These are phyloP conservation scores for Cenchrus americanus DNA, from an alignment of 176 grass and related monocot species.

Conservation along the genomic window DNA sequence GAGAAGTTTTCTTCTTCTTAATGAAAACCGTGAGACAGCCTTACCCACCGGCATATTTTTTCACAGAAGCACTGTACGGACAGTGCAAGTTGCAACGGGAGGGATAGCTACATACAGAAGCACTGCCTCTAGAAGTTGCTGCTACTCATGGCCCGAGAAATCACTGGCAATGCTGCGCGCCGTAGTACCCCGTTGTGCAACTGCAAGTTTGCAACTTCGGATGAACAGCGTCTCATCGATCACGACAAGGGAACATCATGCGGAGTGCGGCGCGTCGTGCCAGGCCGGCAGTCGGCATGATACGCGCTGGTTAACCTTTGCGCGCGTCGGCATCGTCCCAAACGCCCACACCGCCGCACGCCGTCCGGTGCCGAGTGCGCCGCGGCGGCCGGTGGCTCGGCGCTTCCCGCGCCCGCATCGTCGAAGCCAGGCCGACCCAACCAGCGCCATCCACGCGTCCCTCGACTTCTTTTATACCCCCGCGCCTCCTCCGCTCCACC, in stretches of 20 bases:
- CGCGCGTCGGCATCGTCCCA: background rate
- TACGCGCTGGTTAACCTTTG: background rate
- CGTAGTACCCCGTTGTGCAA: no score
- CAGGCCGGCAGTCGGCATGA: background rate
- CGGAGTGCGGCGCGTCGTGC: background rate
- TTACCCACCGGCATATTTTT: no score
- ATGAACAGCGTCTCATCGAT: no score
- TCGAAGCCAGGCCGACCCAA: background rate
- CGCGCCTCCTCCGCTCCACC: background rate
- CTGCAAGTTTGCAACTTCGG: no score
- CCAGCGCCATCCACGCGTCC: background rate
- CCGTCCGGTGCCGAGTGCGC: background rate
- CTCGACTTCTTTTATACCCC: background rate
- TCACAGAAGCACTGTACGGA: no score
- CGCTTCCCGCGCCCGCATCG: constrained; percentile 10
- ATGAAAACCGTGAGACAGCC: no score
- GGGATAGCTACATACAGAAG: no score
- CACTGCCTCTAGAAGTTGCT: no score
- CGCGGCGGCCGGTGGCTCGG: background rate
- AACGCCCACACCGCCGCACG: background rate
- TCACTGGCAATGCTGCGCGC: no score
- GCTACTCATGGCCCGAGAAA: no score
- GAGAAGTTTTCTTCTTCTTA: no score
- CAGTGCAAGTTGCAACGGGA: no score
- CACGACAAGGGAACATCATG: background rate